Evolutionary conservation across 352 stramenopile species (phyloP).

Genomic region (Pythium utonaiense): DNA sequence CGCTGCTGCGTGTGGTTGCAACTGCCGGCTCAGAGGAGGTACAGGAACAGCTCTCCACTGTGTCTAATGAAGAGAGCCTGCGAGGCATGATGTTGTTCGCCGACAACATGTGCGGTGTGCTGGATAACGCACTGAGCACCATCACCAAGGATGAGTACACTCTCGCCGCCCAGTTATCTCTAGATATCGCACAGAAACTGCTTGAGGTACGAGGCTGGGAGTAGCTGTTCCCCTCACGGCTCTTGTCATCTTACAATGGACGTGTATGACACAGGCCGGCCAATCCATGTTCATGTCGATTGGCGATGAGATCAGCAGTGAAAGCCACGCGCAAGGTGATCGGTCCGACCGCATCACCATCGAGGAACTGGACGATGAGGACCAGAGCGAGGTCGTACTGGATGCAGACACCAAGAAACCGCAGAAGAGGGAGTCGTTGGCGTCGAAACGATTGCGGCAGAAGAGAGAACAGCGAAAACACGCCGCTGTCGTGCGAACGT

Average conservation of each 20-base stretch:
- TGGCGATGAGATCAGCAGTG: constrained; percentile 40
- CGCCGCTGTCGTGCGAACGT: constrained; percentile 38
- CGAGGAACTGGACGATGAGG: constrained; percentile 52
- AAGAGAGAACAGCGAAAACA: constrained; percentile 33
- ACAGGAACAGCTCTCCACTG: constrained; percentile 18
- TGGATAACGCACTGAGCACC: constrained; percentile 69
- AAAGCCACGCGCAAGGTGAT: constrained; percentile 32
- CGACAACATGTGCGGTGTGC: constrained; percentile 69
- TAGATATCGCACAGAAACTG: constrained; percentile 70
- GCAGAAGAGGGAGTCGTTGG: constrained; percentile 6
- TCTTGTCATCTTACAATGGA: not conserved
- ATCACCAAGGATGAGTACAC: constrained; percentile 71
- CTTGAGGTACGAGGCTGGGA: constrained; percentile 31
- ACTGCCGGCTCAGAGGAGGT: constrained; percentile 14
- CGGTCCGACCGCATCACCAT: constrained; percentile 63
- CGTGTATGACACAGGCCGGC: constrained; percentile 29
- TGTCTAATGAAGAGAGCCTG: constrained; percentile 62
- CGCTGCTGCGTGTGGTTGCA: constrained; percentile 7
- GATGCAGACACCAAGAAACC: not conserved
- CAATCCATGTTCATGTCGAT: constrained; percentile 71
- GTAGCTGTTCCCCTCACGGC: not conserved
- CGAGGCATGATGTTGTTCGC: constrained; percentile 70
- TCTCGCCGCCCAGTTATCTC: constrained; percentile 63
- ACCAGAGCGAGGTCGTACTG: not conserved
- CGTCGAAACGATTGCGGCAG: constrained; percentile 8